These are phyloP conservation scores for Panaeolus cyanescens DNA, from an alignment of 768 basidiomycete genomes.

Conservation along the genomic window DNA sequence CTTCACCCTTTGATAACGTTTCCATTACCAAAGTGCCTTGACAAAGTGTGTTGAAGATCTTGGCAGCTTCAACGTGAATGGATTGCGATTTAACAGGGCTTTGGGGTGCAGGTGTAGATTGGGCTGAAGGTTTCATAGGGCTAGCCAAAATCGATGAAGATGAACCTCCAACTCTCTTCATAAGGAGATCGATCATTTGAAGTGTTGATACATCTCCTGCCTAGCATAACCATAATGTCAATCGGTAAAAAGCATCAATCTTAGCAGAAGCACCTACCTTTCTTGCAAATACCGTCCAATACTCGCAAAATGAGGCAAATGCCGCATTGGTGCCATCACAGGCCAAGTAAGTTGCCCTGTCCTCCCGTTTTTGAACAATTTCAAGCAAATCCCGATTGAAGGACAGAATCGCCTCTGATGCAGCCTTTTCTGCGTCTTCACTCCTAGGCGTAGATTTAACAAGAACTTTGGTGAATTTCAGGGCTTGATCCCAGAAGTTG, in stretches of 20 bases:
- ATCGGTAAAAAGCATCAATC: neutral
- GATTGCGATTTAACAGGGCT: neutral
- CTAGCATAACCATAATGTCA: conserved; percentile 26
- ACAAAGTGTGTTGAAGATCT: conserved; percentile 36
- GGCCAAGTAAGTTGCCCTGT: conserved; percentile 39
- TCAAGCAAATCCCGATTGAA: conserved; percentile 44
- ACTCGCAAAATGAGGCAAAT: conserved; percentile 69
- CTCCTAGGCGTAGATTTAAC: conserved; percentile 31
- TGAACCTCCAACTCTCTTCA: conserved; percentile 26
- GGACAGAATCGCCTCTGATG: conserved; percentile 38
- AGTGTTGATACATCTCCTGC: conserved; percentile 47
- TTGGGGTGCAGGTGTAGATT: neutral
- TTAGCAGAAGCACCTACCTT: conserved; percentile 51
- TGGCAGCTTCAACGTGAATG: conserved; percentile 14
- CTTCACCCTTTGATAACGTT: conserved; percentile 31
- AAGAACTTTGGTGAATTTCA: conserved; percentile 50
- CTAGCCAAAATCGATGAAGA: conserved; percentile 14
- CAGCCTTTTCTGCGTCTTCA: conserved; percentile 31
- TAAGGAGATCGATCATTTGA: conserved; percentile 46
- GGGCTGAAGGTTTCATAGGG: neutral
- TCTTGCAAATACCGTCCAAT: conserved; percentile 69
- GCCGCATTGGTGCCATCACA: conserved; percentile 37
- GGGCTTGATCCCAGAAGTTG: conserved; percentile 72
- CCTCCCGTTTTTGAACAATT: conserved; percentile 36
- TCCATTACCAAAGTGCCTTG: conserved; percentile 39